These are phyloP conservation scores for Spergularia azorica DNA, from an alignment of 179 eudicot species.

Conservation along the genomic window DNA sequence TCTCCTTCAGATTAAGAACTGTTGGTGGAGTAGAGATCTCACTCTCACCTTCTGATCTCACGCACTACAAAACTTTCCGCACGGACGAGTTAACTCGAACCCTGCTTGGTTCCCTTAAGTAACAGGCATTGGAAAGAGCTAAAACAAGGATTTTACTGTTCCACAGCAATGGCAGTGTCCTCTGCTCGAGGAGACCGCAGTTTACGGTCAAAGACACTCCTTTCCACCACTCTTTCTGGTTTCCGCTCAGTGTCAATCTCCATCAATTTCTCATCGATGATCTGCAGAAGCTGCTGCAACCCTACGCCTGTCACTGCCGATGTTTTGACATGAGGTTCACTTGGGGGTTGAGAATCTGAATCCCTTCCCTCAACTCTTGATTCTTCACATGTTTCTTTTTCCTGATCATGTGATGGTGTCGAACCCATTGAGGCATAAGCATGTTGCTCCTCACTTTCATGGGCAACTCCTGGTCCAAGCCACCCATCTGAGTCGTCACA, in stretches of 20 bases:
- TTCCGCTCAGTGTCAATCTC: slow-evolving; percentile 21
- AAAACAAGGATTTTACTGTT: slow-evolving; percentile 18
- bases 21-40: too few species aligned
- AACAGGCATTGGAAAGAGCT: background rate
- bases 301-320: slow-evolving; percentile 87
- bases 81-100: background rate
- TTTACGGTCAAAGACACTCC: slow-evolving; percentile 54
- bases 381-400: too few species aligned
- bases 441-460: slow-evolving; percentile 35
- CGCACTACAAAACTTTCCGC: too few species aligned
- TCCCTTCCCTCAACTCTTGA: slow-evolving; percentile 12
- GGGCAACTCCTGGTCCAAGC: slow-evolving; percentile 39
- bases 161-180: slow-evolving; percentile 48
- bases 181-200: slow-evolving; percentile 73
- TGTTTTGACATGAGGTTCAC: slow-evolving; percentile 57
- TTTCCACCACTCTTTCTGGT: slow-evolving; percentile 39
- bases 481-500: slow-evolving; percentile 44
- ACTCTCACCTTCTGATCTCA: too few species aligned
- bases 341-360: background rate
- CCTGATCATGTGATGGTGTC: slow-evolving; percentile 28
- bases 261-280: slow-evolving; percentile 65
- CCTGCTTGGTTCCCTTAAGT: too few species aligned
- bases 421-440: slow-evolving; percentile 31
- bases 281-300: slow-evolving; percentile 74
- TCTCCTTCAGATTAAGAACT: too few species aligned